These are phyloP conservation scores for Umbellularia californica DNA, from an alignment of 164 flowering plant species.

Conservation along the genomic window DNA sequence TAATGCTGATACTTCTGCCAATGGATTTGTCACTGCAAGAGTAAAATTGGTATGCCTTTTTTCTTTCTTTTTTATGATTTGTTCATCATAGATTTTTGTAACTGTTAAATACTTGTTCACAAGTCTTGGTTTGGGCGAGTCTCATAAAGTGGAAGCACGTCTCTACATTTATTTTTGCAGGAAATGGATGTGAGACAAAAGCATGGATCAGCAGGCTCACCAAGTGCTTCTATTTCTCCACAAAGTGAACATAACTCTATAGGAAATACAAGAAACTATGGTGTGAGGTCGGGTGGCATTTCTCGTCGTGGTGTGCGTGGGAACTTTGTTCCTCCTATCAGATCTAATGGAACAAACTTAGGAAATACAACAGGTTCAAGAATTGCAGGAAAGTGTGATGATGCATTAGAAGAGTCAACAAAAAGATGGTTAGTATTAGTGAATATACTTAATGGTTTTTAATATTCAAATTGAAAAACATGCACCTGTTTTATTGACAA, in stretches of 20 bases:
- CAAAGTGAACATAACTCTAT: conserved; percentile 45
- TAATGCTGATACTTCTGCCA: conserved; percentile 42
- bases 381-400: conserved; percentile 61
- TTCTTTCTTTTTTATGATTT: background rate
- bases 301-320: conserved; percentile 88
- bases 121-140: background rate
- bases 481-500: background rate
- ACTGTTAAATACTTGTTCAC: background rate
- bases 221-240: conserved; percentile 63
- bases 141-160: background rate
- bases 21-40: conserved; percentile 88
- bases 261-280: conserved; percentile 39
- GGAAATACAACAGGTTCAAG: conserved; percentile 61
- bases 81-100: background rate
- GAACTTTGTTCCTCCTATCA: conserved; percentile 88
- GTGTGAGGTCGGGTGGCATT: conserved; percentile 52
- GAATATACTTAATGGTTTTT: background rate
- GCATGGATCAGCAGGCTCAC: conserved; percentile 59
- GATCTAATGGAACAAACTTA: conserved; percentile 58
- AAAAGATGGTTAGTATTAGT: conserved; percentile 63
- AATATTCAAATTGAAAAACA: background rate
- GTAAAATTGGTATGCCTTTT: conserved; percentile 66
- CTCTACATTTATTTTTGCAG: conserved; percentile 30
- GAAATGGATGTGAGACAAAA: conserved; percentile 83
- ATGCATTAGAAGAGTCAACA: conserved; percentile 76